Evolutionary conservation across 345 rosid genomes (phyloP).

Genomic region (Gossypioides kirkii): DNA sequence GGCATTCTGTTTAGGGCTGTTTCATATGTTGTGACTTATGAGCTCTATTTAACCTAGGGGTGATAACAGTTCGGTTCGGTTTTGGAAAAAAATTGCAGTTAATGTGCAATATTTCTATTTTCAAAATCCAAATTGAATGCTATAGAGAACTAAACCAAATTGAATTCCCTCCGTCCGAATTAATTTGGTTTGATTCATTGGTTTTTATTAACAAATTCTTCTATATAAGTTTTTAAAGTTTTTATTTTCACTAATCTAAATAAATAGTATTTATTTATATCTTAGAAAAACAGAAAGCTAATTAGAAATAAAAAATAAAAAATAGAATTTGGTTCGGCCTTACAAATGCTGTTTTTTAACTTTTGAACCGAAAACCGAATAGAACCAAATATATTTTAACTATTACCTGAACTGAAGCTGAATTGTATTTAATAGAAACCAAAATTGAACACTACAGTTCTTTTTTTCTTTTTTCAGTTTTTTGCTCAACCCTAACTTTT

Average conservation of each 20-base stretch:
- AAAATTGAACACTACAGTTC: neutral
- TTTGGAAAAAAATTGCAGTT: neutral
- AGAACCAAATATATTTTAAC: neutral
- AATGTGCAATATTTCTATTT: neutral
- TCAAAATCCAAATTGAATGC: neutral
- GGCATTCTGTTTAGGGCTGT: neutral
- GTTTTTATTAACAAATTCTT: neutral
- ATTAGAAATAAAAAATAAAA: neutral
- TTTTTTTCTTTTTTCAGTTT: neutral
- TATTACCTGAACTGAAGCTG: neutral
- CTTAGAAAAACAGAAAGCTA: neutral
- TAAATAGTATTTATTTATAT: neutral
- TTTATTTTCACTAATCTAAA: neutral
- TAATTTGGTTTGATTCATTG: neutral
- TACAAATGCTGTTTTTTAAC: neutral
- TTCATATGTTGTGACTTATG: neutral
- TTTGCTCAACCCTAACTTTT: neutral
- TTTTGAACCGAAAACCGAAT: neutral
- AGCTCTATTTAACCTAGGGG: neutral
- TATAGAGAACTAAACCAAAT: neutral
- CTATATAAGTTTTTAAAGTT: neutral
- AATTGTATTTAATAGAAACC: neutral
- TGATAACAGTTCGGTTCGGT: neutral
- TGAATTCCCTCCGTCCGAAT: neutral
- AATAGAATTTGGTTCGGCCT: neutral